Base-by-base conservation (phyloP, 176 grass and related monocot genomes). In the Paspalum vaginatum region DNA sequence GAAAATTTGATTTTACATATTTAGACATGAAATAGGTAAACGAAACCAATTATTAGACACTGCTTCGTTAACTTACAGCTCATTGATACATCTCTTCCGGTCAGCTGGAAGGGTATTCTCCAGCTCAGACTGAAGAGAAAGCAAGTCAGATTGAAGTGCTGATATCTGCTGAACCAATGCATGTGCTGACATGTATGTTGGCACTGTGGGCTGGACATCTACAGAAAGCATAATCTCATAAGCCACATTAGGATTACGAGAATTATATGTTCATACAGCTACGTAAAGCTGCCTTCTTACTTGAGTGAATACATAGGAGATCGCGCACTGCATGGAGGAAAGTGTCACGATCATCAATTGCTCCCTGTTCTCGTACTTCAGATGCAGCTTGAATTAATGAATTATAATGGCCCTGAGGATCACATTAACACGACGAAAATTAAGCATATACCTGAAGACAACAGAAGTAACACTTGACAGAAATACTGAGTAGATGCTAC, bases 151-250 rank as follows among this genome's bases (percentile, higher is more conserved):
- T 79, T 89, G 92, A 78, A 95, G 86, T 55, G 81, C 63, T 48
- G 84, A 87, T 83, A 99, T 91, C 86, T 99, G 92, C 79, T 99
- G 96, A 89, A 99, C 88, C 82, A 99, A 91, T 22, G 90, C 96
- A 86, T 95, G 92, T 26, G 92, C 86, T 73, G 92, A 99, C 78
- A 99, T 85, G 82, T 95, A 95, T 58, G 92, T 89, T 76, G 92
- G 88, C 72, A 95, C 80, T 41, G 88, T 64, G 68, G 81, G 76
- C 87, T 97, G 90, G 18, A 85, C 84, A 91, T 93, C 90, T 93
- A 63, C 24, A 84, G 16, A 82, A 78, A 22, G 18, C 12, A 82
- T 65, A 85, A 43, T 37, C 52, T 65, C 12, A 82, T 65, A 85
- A 43, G 43, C 52, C 72, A 22, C 20, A 21, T 86, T 77, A 74